Evolutionary conservation across 495 filamentous ascomycete genomes (phyloP).

Genomic region (Penicillium turbatum): DNA sequence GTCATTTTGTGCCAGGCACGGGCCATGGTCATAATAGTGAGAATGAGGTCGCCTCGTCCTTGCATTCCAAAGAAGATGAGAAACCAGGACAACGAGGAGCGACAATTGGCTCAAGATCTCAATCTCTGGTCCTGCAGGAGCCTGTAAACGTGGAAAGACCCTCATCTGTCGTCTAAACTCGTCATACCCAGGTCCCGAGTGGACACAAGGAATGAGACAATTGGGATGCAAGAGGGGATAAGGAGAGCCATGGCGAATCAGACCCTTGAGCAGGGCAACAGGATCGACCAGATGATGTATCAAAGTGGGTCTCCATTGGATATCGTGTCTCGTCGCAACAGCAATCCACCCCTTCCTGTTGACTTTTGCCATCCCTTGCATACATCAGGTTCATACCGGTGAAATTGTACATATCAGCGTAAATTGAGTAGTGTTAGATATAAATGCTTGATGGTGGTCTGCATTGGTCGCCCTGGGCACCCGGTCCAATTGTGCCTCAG

Average conservation of each 20-base stretch:
- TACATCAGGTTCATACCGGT: conserved; percentile 18
- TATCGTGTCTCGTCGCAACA: conserved; percentile 29
- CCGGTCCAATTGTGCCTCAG: background rate
- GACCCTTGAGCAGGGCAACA: conserved; percentile 24
- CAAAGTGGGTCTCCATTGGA: conserved; percentile 28
- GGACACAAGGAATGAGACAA: conserved; percentile 30
- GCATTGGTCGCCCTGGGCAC: background rate
- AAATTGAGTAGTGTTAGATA: conserved; percentile 7
- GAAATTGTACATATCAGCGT: conserved; percentile 2
- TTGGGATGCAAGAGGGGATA: conserved; percentile 19
- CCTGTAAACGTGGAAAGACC: conserved; percentile 27
- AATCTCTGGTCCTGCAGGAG: conserved; percentile 19
- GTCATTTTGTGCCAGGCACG: conserved; percentile 22
- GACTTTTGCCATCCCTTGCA: conserved; percentile 19
- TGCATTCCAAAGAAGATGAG: conserved; percentile 27
- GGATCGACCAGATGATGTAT: conserved; percentile 25
- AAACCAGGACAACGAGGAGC: conserved; percentile 6
- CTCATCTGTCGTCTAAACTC: conserved; percentile 14
- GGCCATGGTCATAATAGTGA: conserved; percentile 26
- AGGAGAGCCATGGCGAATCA: conserved; percentile 22
- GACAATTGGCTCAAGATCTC: conserved; percentile 22
- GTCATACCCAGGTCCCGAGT: conserved; percentile 20
- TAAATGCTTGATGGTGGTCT: conserved; percentile 26
- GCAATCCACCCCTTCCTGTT: conserved; percentile 22
- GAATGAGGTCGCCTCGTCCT: conserved; percentile 28